These are phyloP conservation scores for Mucor racemosus DNA, from an alignment of 371 early-diverging fungal genomes.

Conservation along the genomic window DNA sequence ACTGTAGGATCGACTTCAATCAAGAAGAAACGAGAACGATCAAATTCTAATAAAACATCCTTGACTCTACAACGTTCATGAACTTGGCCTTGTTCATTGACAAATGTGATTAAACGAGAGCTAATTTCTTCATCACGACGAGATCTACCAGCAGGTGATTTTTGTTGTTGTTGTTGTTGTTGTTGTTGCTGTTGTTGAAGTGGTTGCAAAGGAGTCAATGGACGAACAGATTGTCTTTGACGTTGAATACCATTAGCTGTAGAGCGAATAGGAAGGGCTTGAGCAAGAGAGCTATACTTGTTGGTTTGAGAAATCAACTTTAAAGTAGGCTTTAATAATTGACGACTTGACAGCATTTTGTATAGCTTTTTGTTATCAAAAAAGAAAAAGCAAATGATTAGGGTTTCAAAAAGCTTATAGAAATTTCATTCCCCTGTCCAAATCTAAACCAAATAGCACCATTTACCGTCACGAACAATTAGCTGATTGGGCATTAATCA, in stretches of 20 bases:
- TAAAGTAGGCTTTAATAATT: slow-evolving; percentile 5
- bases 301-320: background rate
- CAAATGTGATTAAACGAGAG: slow-evolving; percentile 52
- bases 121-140: slow-evolving; percentile 66
- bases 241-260: slow-evolving; percentile 4
- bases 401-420: background rate
- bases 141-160: slow-evolving; percentile 29
- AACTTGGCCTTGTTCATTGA: slow-evolving; percentile 49
- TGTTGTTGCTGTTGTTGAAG: slow-evolving; percentile 8
- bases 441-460: slow-evolving; percentile 5
- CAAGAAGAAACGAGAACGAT: slow-evolving; percentile 54
- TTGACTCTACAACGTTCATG: slow-evolving; percentile 40
- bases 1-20: slow-evolving; percentile 57
- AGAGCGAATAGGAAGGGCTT: slow-evolving; percentile 18
- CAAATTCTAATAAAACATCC: slow-evolving; percentile 41
- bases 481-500: background rate
- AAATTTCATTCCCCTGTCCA: slow-evolving; percentile 4
- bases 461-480: slow-evolving; percentile 3
- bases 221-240: slow-evolving; percentile 8
- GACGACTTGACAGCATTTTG: slow-evolving; percentile 4
- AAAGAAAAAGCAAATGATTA: background rate
- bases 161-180: slow-evolving; percentile 9
- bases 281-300: slow-evolving; percentile 19
- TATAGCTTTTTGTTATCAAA: background rate
- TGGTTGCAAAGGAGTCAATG: slow-evolving; percentile 15